phyloP scores from a whole-genome alignment of 768 basidiomycete species.

The Tubosaeta brunneosetosa region DNA sequence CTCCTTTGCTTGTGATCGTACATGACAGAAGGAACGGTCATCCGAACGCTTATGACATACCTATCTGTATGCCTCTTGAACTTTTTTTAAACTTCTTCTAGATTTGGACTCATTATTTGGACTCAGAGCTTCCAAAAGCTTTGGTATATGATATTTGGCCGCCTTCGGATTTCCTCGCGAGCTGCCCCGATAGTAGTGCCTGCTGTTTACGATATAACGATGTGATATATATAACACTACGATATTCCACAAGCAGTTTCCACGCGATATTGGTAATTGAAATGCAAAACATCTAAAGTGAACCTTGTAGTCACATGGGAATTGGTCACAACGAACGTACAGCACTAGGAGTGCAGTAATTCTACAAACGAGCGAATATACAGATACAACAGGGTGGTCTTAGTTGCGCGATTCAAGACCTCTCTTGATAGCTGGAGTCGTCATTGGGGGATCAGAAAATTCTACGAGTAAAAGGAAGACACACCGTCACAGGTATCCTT shows the following conservation, averaged over 20 bases:
- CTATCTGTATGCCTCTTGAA: constrained; percentile 19
- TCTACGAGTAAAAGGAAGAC: background rate
- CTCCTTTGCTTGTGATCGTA: background rate
- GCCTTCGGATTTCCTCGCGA: constrained; percentile 10
- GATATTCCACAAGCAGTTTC: constrained; percentile 16
- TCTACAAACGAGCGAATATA: constrained; percentile 21
- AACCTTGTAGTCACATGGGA: background rate
- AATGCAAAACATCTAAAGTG: background rate
- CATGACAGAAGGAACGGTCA: constrained; percentile 1
- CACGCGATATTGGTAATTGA: constrained; percentile 9
- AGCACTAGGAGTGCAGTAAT: background rate
- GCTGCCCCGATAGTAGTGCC: constrained; percentile 6
- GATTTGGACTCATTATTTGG: constrained; percentile 26
- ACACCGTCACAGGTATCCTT: constrained; percentile 86
- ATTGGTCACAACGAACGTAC: constrained; percentile 1
- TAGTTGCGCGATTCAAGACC: constrained; percentile 42
- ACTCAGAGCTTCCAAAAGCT: constrained; percentile 17
- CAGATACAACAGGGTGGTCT: background rate
- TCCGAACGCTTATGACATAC: constrained; percentile 18
- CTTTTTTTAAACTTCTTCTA: constrained; percentile 17
- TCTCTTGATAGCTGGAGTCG: constrained; percentile 50
- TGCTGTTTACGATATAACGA: constrained; percentile 24
- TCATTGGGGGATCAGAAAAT: background rate
- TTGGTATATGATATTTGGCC: constrained; percentile 20
- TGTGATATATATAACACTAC: constrained; percentile 27